Conservation (phyloP, 2,329 filamentous ascomycete genomes). For the Botrytis galanthina region DNA sequence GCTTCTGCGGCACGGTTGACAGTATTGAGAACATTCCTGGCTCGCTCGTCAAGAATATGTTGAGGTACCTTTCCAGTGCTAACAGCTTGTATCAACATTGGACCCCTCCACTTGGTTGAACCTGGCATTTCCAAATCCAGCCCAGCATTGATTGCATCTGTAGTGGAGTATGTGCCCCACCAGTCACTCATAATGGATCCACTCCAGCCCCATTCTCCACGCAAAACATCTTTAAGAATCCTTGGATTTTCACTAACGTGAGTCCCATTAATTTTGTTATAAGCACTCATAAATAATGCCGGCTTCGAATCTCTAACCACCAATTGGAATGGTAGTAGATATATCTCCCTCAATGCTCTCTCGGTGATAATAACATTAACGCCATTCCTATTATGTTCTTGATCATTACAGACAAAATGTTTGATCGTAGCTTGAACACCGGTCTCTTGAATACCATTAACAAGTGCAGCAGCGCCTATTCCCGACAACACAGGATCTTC, state of each 20-base stretch:
- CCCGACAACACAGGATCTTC: constrained; percentile 59
- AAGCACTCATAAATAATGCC: constrained; percentile 57
- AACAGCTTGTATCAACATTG: constrained; percentile 28
- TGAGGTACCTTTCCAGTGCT: constrained; percentile 28
- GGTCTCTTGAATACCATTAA: constrained; percentile 55
- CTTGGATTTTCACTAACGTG: constrained; percentile 54
- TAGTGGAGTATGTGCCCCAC: constrained; percentile 41
- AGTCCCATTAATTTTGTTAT: constrained; percentile 57
- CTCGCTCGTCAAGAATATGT: constrained; percentile 28
- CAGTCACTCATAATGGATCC: constrained; percentile 60
- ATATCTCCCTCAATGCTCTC: constrained; percentile 57
- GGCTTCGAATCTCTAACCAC: constrained; percentile 52
- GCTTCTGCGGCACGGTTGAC: constrained; percentile 40
- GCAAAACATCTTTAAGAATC: constrained; percentile 51
- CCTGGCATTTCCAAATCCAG: constrained; percentile 45
- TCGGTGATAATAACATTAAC: constrained; percentile 55
- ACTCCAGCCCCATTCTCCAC: constrained; percentile 57
- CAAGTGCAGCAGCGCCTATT: constrained; percentile 51
- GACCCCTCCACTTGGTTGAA: constrained; percentile 28
- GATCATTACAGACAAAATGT: constrained; percentile 62
- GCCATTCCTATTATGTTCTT: constrained; percentile 56
- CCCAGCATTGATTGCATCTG: constrained; percentile 36
- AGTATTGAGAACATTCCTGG: constrained; percentile 28
- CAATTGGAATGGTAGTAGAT: constrained; percentile 57
- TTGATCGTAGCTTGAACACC: constrained; percentile 58